These are phyloP conservation scores for Salix exigua DNA, from an alignment of 345 rosid species.

Conservation along the genomic window DNA sequence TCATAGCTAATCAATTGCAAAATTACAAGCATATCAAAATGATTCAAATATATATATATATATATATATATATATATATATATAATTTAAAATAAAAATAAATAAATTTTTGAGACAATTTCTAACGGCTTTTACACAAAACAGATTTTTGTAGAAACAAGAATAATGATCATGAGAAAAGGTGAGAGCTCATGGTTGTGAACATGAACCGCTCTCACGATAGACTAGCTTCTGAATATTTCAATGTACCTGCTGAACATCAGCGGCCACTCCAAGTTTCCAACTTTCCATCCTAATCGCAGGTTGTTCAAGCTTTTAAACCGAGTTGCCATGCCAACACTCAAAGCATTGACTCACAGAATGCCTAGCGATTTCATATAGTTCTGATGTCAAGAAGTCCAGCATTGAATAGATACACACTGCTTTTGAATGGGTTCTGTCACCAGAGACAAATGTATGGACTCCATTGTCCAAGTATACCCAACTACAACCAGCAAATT, in stretches of 20 bases:
- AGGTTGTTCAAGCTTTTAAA: background rate
- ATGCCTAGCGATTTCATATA: constrained; percentile 18
- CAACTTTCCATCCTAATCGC: background rate
- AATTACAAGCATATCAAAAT: no score
- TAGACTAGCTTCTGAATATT: background rate
- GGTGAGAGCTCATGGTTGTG: background rate
- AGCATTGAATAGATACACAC: constrained; percentile 47
- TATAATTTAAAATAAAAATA: no score
- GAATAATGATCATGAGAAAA: background rate
- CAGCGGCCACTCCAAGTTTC: background rate
- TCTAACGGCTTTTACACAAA: no score
- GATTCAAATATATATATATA: no score
- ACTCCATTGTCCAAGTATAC: constrained; percentile 39
- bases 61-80: no score
- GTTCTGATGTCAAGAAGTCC: constrained; percentile 41
- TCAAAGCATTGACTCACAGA: constrained; percentile 1
- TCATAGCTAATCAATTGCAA: no score
- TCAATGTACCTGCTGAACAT: background rate
- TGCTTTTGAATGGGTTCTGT: constrained; percentile 42
- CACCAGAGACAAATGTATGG: constrained; percentile 57
- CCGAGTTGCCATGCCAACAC: background rate
- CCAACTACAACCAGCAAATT: constrained; percentile 77
- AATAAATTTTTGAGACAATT: no score
- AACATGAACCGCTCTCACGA: background rate
- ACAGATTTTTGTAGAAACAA: background rate